Percentiles rank a stretch among this genome's conserved stretches.
phyloP scores from a whole-genome alignment of 495 filamentous ascomycete species.

The Elasticomyces elasticus region DNA sequence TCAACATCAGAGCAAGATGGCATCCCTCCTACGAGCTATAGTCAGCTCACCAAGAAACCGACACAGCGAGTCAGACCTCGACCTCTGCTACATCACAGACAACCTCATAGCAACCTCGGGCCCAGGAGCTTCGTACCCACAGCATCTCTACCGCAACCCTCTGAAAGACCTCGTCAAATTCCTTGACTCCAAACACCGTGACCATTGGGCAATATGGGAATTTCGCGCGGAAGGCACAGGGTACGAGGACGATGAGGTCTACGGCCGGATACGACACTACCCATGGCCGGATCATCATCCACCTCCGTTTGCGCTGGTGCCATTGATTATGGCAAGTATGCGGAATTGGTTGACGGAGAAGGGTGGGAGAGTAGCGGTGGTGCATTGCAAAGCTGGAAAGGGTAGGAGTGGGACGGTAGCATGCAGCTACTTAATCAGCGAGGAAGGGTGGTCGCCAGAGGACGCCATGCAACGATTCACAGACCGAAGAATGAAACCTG shows the following conservation, averaged over 20 bases:
- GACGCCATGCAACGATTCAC: conserved; percentile 79
- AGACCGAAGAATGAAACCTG: conserved; percentile 73
- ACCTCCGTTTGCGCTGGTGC: conserved; percentile 80
- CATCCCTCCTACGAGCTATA: conserved; percentile 60
- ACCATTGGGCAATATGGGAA: conserved; percentile 90
- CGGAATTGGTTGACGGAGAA: conserved; percentile 65
- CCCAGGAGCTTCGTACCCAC: conserved; percentile 76
- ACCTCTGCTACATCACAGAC: conserved; percentile 91
- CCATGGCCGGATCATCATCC: conserved; percentile 97
- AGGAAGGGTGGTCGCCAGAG: conserved; percentile 73
- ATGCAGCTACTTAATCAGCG: conserved; percentile 78
- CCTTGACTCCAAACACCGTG: conserved; percentile 72
- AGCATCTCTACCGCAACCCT: conserved; percentile 86
- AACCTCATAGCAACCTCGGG: conserved; percentile 73
- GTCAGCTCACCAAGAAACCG: conserved; percentile 79
- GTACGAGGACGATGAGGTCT: conserved; percentile 83
- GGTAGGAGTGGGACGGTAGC: conserved; percentile 83
- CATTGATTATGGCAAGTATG: conserved; percentile 83
- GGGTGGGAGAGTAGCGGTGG: conserved; percentile 67
- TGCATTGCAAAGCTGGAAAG: conserved; percentile 97
- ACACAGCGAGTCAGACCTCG: no score
- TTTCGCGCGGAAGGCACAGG: conserved; percentile 94
- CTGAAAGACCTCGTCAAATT: conserved; percentile 74
- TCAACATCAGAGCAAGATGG: conserved; percentile 25
- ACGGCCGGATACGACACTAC: conserved; percentile 72